These are phyloP conservation scores for Saccharomyces hybrid DNA, from an alignment of 1,139 yeast species.

Conservation along the genomic window DNA sequence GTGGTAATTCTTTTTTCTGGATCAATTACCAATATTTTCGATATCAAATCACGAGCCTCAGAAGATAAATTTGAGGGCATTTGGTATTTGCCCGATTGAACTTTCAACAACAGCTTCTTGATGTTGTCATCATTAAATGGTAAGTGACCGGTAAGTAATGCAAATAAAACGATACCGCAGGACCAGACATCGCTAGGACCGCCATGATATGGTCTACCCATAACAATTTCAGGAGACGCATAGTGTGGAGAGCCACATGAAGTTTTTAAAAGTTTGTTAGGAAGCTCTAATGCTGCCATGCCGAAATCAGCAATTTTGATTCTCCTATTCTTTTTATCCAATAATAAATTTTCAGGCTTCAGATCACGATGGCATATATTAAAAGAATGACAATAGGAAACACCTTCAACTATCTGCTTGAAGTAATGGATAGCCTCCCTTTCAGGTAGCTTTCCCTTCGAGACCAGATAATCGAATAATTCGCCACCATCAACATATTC, in stretches of 20 bases:
- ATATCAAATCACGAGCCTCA: constrained; percentile 83
- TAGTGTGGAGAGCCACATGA: constrained; percentile 84
- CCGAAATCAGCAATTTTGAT: constrained; percentile 82
- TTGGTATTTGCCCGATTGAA: constrained; percentile 65
- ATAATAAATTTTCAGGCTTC: constrained; percentile 67
- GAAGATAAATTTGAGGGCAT: constrained; percentile 66
- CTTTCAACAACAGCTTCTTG: constrained; percentile 60
- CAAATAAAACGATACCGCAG: constrained; percentile 75
- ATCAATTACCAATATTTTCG: constrained; percentile 71
- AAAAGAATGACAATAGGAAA: constrained; percentile 75
- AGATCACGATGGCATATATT: constrained; percentile 78
- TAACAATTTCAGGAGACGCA: constrained; percentile 81
- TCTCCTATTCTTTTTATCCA: constrained; percentile 53
- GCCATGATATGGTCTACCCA: constrained; percentile 72
- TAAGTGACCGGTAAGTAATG: constrained; percentile 67
- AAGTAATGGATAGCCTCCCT: constrained; percentile 66
- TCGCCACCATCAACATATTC: constrained; percentile 86
- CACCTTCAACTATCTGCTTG: constrained; percentile 67
- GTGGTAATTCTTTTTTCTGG: constrained; percentile 76
- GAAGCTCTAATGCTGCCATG: constrained; percentile 77
- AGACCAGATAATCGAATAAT: constrained; percentile 65
- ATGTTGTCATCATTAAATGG: constrained; percentile 81
- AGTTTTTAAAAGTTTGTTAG: constrained; percentile 64
- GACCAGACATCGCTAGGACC: constrained; percentile 85
- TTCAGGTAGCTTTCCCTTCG: constrained; percentile 76